Base-by-base conservation (phyloP, 1,284 basidiomycete genomes). In the Tilletiopsis washingtonensis region DNA sequence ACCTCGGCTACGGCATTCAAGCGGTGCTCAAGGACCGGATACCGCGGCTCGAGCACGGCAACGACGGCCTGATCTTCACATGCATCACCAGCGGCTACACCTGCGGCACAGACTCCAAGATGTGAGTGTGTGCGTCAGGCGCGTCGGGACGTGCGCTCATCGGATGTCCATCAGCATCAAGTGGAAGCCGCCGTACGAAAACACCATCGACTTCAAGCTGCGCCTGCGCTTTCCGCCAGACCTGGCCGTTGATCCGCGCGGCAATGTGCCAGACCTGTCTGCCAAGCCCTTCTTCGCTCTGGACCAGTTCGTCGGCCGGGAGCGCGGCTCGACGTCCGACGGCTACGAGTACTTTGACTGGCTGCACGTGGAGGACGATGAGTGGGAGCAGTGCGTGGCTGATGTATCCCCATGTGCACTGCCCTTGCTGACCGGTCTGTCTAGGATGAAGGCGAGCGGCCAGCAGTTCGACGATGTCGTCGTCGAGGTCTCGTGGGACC, bases 151-250 rank as follows among this genome's bases (percentile, higher is more conserved):
- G 32, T 12, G 12, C 21, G 19, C 11, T 21, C 49, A 43, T 54
- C 43, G 20, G 26, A 7, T 15, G 39, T 12, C 6, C 27, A 4
- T 1, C 46, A 56, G 53, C 34, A 62, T 73, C 51, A 99, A 99
- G 74, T 99, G 94, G 94, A 99, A 99, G 75, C 91, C 93, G 1
- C 91, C 94, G 3, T 87, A 85, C 2, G 94, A 98, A 69, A 99
- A 99, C 74, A 91, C 90, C 3, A 86, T 98, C 68, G 94, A 99
- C 75, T 98, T 98, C 78, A 89, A 89, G 71, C 83, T 98, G 12
- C 80, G 91, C 46, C 78, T 99, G 17, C 83, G 88, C 32, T 99
- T 98, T 73, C 91, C 93, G 2, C 82, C 89, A 0, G 65, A 69
- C 27, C 47, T 67, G 1, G 52, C 58, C 4, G 41, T 40, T 11